A percentile compares a stretch with the other conserved stretches of the same genome.
phyloP scores from a whole-genome alignment of 139 green algal species.

The Dunaliella primolecta region DNA sequence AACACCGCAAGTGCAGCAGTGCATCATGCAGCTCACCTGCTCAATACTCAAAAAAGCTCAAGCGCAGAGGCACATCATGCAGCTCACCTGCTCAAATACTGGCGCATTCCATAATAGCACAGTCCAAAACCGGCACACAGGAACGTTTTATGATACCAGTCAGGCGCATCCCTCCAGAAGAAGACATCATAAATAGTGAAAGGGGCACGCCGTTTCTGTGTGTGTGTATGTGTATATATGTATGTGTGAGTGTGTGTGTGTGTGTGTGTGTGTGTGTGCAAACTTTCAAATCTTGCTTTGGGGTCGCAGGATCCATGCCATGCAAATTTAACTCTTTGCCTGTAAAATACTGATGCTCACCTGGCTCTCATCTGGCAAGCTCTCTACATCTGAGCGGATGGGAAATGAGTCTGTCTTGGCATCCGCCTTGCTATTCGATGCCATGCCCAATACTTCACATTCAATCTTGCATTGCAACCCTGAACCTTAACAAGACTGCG shows the following conservation, averaged over 20 bases:
- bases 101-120: constrained; percentile 21
- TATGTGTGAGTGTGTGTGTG: too few species aligned
- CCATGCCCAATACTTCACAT: too few species aligned
- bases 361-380: not conserved
- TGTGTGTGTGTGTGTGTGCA: too few species aligned
- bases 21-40: not conserved
- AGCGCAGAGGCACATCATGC: not conserved
- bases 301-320: not conserved
- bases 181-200: constrained; percentile 41
- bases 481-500: not conserved
- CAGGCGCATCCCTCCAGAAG: constrained; percentile 45
- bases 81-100: constrained; percentile 39
- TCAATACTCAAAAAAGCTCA: not conserved
- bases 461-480: not conserved
- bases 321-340: not conserved
- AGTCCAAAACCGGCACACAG: constrained; percentile 33
- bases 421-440: not conserved
- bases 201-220: too few species aligned
- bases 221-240: too few species aligned
- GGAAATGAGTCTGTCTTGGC: not conserved
- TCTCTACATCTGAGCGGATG: not conserved
- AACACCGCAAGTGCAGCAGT: too few species aligned
- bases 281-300: too few species aligned
- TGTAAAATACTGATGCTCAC: not conserved
- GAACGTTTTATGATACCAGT: constrained; percentile 44